Evolutionary conservation across 352 stramenopile genomes (phyloP), one percentile per base, ranked within the genome.

Genomic region (Globisporangium abappressorium): DNA sequence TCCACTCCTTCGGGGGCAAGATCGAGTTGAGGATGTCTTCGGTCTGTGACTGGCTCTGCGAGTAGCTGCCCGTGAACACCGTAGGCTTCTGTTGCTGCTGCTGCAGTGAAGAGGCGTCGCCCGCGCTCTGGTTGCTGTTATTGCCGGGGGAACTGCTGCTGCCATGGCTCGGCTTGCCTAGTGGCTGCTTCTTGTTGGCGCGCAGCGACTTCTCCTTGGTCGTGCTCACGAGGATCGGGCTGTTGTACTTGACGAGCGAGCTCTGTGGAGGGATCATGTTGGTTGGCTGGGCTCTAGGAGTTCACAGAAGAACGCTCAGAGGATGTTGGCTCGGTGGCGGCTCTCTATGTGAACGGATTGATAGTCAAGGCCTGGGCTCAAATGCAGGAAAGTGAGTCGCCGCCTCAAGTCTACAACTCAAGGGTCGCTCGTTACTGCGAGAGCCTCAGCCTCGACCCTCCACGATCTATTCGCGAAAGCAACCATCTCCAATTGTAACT

Each of bases 11-110:
- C 1, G 92, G 92, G 18, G 92, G 91, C 34, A 98, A 66, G 58
- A 98, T 97, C 6, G 87, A 95, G 75, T 98, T 98, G 30, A 97
- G 72, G 33, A 97, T 97, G 75, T 97, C 92, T 38, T 97, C 90
- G 1, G 89, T 97, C 62, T 95, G 86, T 34, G 79, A 86, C 22
- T 74, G 72, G 30, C 72, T 85, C 59, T 85, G 77, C 49, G 79
- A 72, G 63, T 79, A 77, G 69, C 79, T 89, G n/a, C 81, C 81
- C 0, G 81, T 87, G 71, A 87, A 89, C 24, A 89, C 75, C 22
- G 81, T 89, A 12, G 81, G 81, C 54, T 87, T 89, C 47, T 60
- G 53, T 18, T 51, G 69, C 14, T 26, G 64, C 22, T n/a, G 66
- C 62, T 34, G 47, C 41, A n/a, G 28, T 15, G 28, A 7, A 2